Base-by-base conservation (phyloP, 108 stramenopile species). In the Ochromonas danica region DNA sequence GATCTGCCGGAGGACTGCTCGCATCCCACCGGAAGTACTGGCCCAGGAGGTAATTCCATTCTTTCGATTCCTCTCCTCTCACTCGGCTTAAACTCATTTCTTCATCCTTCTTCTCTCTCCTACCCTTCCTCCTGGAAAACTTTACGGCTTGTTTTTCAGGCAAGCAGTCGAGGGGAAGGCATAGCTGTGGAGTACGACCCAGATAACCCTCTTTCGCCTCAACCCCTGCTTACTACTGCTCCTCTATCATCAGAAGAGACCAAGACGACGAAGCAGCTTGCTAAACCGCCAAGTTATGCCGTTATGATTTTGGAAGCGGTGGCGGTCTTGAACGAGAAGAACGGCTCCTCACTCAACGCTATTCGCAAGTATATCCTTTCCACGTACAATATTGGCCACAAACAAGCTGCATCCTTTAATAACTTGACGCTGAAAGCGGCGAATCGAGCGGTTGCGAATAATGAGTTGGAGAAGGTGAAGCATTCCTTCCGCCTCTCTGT, bases 391-490 rank as follows among this genome's bases (percentile, higher is more conserved):
- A 67, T 67, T 6, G 14, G 45, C 6, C 3, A 67, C 10, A 22
- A 28, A 36, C 63, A 67, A 36, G 33, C 6, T 67, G 63, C 63
- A 6, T 14, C 14, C 25, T 67, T 67, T 25, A 67, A 67, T 36
- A 67, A 33, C 31, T 25, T 67, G 3, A 67, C 63, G 31, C 17
- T 79, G 61, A 71, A 82, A 80, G 82, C 80, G 33, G 3, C 80
- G 36, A 61, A 77, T 72, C 78, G 78, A 65, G 39, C 71, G 1
- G 77, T 84, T 35, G 81, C 83, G 14, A 81, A 78, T 42, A 77
- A 63, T 6, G 17, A 1, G 1, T 65, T 84, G 36, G 83, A 84
- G 70, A 81, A 82, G 67, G 81, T 82, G 27, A 81, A 78, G 77
- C 77, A 82, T 31, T 79, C 83, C 0, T 82, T 79, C 78, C 78